These are phyloP conservation scores for Vitis hybrid DNA, from an alignment of 177 flowering plant species.

Conservation along the genomic window DNA sequence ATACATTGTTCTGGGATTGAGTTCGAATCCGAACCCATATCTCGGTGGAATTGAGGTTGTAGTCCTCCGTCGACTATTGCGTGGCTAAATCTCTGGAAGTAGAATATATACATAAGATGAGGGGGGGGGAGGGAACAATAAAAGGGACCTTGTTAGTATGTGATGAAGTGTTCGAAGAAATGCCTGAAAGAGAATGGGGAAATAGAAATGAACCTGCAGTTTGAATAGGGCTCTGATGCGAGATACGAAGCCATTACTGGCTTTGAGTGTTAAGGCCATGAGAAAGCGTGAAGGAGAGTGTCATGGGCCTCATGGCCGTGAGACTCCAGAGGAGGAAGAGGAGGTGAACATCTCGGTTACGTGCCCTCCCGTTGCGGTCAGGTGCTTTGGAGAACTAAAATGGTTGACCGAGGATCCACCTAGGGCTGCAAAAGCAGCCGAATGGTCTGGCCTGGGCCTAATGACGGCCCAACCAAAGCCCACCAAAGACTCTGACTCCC, in stretches of 20 bases:
- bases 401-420: no score
- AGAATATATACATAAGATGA: background rate
- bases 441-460: no score
- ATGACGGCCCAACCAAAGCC: no score
- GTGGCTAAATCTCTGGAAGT: slow-evolving; percentile 16
- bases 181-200: slow-evolving; percentile 8
- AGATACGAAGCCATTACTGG: background rate
- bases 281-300: background rate
- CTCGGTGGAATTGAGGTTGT: background rate
- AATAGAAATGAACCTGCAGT: slow-evolving; percentile 10
- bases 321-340: background rate
- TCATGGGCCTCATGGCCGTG: background rate
- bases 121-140: no score
- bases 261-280: background rate
- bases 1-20: no score
- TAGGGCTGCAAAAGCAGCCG: no score
- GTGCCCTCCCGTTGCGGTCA: no score
- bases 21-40: background rate
- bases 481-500: no score
- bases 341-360: no score
- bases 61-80: background rate
- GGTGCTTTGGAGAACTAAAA: no score
- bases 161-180: slow-evolving; percentile 16
- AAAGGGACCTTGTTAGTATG: background rate
- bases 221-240: slow-evolving; percentile 14